Percentiles rank a stretch among this genome's conserved stretches.
Evolutionary conservation across 1,284 basidiomycete genomes (phyloP).

Genomic region (Ustilago trichophora): DNA sequence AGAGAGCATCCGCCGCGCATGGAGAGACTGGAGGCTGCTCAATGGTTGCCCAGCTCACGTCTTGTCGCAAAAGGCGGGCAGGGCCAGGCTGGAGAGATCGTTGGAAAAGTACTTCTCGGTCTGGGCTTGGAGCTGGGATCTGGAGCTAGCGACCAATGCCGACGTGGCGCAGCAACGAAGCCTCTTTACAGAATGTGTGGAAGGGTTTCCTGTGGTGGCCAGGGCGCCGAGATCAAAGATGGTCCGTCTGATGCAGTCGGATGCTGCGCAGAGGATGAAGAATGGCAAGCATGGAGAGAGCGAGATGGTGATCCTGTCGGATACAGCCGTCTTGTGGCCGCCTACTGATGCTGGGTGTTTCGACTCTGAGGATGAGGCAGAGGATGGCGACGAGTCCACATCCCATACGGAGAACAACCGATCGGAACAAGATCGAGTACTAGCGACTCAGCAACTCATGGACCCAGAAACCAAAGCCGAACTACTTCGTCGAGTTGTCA

Average conservation of each 20-base stretch:
- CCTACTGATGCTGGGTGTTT: constrained; percentile 42
- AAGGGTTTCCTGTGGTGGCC: constrained; percentile 33
- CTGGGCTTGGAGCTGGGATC: constrained; percentile 52
- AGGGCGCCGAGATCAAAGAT: constrained; percentile 24
- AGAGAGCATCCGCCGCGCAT: constrained; percentile 39
- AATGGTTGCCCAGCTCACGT: constrained; percentile 38
- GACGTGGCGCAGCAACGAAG: constrained; percentile 8
- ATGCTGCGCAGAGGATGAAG: constrained; percentile 8
- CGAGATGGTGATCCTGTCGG: constrained; percentile 33
- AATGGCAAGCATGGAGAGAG: constrained; percentile 14
- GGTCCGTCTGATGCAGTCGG: constrained; percentile 24
- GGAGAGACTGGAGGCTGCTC: constrained; percentile 41
- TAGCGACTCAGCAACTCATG: too few species aligned
- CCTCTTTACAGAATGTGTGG: constrained; percentile 24
- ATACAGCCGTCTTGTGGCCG: constrained; percentile 37
- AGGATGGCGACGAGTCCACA: background rate
- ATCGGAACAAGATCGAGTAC: too few species aligned
- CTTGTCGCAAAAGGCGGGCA: constrained; percentile 23
- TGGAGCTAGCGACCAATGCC: constrained; percentile 33
- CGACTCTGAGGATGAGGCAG: constrained; percentile 21
- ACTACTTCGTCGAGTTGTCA: constrained; percentile 29
- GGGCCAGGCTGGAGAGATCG: constrained; percentile 28
- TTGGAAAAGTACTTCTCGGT: constrained; percentile 51
- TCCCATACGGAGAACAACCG: too few species aligned
- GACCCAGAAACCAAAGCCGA: constrained; percentile 25